phyloP scores from a whole-genome alignment of 2,329 filamentous ascomycete species.

The Dactylonectria estremocensis region DNA sequence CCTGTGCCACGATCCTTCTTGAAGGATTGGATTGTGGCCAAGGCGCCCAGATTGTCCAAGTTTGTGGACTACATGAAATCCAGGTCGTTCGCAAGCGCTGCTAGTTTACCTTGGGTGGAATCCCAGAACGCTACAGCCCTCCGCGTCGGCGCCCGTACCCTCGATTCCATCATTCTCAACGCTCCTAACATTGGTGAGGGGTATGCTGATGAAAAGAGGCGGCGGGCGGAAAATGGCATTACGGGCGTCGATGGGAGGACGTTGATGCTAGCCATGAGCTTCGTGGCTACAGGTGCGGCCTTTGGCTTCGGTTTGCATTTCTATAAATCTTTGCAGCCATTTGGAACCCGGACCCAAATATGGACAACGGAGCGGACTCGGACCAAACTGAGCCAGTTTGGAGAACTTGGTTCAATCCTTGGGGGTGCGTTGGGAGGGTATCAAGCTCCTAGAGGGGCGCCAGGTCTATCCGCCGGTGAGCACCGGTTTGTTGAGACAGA shows the following conservation, averaged over 20 bases:
- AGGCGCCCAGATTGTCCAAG: slow-evolving; percentile 49
- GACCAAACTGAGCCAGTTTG: slow-evolving; percentile 59
- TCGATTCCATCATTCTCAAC: slow-evolving; percentile 55
- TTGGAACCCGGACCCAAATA: slow-evolving; percentile 61
- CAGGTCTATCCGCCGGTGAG: slow-evolving; percentile 33
- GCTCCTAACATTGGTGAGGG: slow-evolving; percentile 54
- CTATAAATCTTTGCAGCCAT: slow-evolving; percentile 60
- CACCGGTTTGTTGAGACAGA: slow-evolving; percentile 54
- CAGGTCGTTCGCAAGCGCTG: slow-evolving; percentile 37
- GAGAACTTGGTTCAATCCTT: slow-evolving; percentile 64
- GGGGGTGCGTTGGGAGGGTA: slow-evolving; percentile 52
- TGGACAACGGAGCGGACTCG: slow-evolving; percentile 56
- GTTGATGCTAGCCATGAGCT: slow-evolving; percentile 50
- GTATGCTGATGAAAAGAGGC: slow-evolving; percentile 56
- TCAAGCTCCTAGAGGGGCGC: slow-evolving; percentile 32
- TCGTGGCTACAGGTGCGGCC: slow-evolving; percentile 57
- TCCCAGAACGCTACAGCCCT: slow-evolving; percentile 42
- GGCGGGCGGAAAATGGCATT: slow-evolving; percentile 52
- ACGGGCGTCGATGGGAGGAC: slow-evolving; percentile 53
- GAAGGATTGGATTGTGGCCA: slow-evolving; percentile 58
- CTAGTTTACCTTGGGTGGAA: slow-evolving; percentile 48
- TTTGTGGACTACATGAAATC: slow-evolving; percentile 53
- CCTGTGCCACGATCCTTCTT: slow-evolving; percentile 61
- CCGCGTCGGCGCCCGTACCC: slow-evolving; percentile 48
- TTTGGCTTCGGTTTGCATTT: slow-evolving; percentile 57